Base-by-base conservation (phyloP, 2,329 filamentous ascomycete genomes). In the Aspergillus uvarum region DNA sequence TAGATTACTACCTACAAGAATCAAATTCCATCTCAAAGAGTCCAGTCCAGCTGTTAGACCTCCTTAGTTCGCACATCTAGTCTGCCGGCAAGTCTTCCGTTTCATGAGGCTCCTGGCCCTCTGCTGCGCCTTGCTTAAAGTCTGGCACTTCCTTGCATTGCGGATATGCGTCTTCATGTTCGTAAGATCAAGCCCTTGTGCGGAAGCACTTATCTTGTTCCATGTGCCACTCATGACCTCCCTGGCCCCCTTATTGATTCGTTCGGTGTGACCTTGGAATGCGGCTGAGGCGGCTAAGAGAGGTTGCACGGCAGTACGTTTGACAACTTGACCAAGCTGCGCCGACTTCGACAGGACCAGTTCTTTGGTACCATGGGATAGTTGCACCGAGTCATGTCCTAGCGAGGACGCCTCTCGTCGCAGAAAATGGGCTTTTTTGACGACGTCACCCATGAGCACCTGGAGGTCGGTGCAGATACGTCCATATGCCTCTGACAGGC, bases 391-490 rank as follows among this genome's bases (percentile, higher is more conserved):
- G 21, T 71, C 67, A 47, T 59, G 67, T 16, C 65, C 62, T 21
- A 75, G 56, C 21, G 58, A 51, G 26, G 72, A 68, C 16, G 68
- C 70, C 59, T 77, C 70, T 22, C 63, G 62, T 48, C 68, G 72
- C 26, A 78, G 53, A 47, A 67, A 53, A 61, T 77, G 72, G 12
- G 75, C 70, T 58, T 67, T 68, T 56, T 71, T 74, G 47, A 76
- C 72, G 26, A 73, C 71, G 65, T 77, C 73, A 14, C 71, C 75
- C 63, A 78, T 65, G 47, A 74, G 64, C 10, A 73, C 67, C 59
- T 78, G 75, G 4, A 80, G 53, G 62, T 77, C 76, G 24, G 71
- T 75, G 32, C 66, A 73, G 24, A 79, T 61, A 55, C 75, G 76
- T 52, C 66, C 68, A 55, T 75, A 79, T 12, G 72, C 72, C 49